A percentile compares a stretch with the other conserved stretches of the same genome.
These are phyloP conservation scores for Bisporella sp. DNA, from an alignment of 2,329 filamentous ascomycete species.

Conservation along the genomic window DNA sequence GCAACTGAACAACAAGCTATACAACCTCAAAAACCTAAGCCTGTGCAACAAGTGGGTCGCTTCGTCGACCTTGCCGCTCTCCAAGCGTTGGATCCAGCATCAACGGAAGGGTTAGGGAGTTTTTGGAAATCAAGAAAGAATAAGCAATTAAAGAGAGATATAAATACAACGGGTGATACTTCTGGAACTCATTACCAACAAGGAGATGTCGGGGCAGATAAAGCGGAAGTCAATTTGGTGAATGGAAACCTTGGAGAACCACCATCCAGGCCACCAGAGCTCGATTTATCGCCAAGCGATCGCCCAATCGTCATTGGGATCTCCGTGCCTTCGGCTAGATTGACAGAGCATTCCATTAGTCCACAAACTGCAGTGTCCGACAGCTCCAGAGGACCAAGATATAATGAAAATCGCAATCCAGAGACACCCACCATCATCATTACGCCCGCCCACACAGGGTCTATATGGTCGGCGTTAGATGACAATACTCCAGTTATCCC, in stretches of 20 bases:
- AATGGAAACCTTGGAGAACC: constrained; percentile 10
- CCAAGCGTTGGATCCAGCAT: constrained; percentile 44
- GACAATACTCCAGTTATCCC: constrained; percentile 6
- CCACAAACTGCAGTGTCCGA: constrained; percentile 35
- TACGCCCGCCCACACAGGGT: constrained; percentile 40
- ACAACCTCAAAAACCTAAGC: constrained; percentile 23
- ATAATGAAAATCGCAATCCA: constrained; percentile 14
- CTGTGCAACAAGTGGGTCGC: constrained; percentile 12
- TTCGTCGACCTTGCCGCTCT: constrained; percentile 51
- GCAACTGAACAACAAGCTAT: constrained; percentile 37
- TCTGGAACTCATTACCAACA: not conserved
- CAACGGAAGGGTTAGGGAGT: constrained; percentile 11
- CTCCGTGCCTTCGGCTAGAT: constrained; percentile 49
- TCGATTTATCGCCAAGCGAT: constrained; percentile 60
- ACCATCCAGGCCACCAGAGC: not conserved
- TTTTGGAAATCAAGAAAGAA: constrained; percentile 25
- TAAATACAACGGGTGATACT: not conserved
- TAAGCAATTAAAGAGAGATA: constrained; percentile 9
- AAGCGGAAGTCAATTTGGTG: constrained; percentile 1
- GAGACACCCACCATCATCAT: constrained; percentile 44
- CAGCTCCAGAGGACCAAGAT: constrained; percentile 17
- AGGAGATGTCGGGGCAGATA: not conserved
- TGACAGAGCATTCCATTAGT: constrained; percentile 39
- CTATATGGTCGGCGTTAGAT: constrained; percentile 24
- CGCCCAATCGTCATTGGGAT: constrained; percentile 70